Base-by-base conservation (phyloP, 192 early-diverging fungal species). In the Gaertneriomyces semiglobifer region DNA sequence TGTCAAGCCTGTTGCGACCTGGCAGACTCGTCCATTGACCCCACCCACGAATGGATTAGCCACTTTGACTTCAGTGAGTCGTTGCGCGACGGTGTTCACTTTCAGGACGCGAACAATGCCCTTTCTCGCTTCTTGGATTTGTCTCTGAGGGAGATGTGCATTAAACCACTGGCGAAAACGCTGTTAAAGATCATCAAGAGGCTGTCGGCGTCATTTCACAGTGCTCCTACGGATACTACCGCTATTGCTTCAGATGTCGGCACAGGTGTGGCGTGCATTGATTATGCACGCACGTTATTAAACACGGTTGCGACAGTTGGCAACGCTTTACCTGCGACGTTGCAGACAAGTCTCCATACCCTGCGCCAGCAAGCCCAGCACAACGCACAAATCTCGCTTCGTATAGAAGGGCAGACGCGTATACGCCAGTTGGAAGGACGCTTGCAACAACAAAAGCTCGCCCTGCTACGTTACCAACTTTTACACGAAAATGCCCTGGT, bases 381-480 rank as follows among this genome's bases (percentile, higher is more conserved):
- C 25, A 33, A 33, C 25, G 25, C 25, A 33, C 25, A 1, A 33
- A 2, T 33, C 25, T 33, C 25, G 25, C 25, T 33, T 33, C 25
- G 25, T 2, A 33, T 0, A 33, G 25, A 33, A 33, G 25, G 25
- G 0, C 25, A 33, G 25, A 33, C 25, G 4, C 50, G 20, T 6
- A n/a, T 52, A 18, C 50, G 50, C n/a, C 4, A 20, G 20, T 6
- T 52, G 11, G 62, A 70, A 56, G 64, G 12, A 12, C 25, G 53
- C 54, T 16, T 56, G 10, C 58, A 70, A 14, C 60, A 65, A 40
- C 66, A 51, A 4, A 41, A 51, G 43, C 46, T 74, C 11, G 55
- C 68, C 20, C 40, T 74, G 38, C 9, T 40, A 19, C 60, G 73
- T 10, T 74, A 60, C 46, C 68, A 71, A 60, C 57, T 72, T 19